Percentiles rank a stretch among this genome's conserved stretches.
Evolutionary conservation across 768 basidiomycete species (phyloP).

Genomic region (Tulasnella sp.): DNA sequence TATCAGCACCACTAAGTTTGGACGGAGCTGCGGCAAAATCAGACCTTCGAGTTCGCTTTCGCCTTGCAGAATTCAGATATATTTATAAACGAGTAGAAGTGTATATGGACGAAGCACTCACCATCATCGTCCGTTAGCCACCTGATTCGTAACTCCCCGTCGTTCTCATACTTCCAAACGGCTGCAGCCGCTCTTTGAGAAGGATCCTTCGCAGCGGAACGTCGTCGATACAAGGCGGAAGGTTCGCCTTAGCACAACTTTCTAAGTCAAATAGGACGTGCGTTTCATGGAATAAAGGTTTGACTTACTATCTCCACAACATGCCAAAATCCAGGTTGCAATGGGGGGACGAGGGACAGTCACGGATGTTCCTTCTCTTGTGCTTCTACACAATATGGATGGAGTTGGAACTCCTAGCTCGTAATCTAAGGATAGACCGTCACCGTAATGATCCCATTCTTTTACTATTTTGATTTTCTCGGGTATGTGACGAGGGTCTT

Average conservation of each 20-base stretch:
- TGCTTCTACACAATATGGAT: neutral
- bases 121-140: neutral
- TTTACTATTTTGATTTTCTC: neutral
- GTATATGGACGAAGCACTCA: neutral
- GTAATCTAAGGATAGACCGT: neutral
- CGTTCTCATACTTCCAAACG: neutral
- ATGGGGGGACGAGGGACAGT: neutral
- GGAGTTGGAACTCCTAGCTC: neutral
- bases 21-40: neutral
- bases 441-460: neutral
- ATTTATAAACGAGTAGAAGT: neutral
- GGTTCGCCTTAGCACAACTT: neutral
- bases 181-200: neutral
- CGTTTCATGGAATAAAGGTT: neutral
- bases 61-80: neutral
- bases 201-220: neutral
- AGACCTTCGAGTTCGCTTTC: neutral
- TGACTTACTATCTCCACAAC: neutral
- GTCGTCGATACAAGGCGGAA: neutral
- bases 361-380: too few relatives aligned
- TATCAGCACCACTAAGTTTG: neutral
- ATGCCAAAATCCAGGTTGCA: neutral
- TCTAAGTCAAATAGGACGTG: neutral
- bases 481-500: neutral
- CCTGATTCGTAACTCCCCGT: neutral